These are phyloP conservation scores for Podospora anserina DNA, from an alignment of 495 filamentous ascomycete species.

Conservation along the genomic window DNA sequence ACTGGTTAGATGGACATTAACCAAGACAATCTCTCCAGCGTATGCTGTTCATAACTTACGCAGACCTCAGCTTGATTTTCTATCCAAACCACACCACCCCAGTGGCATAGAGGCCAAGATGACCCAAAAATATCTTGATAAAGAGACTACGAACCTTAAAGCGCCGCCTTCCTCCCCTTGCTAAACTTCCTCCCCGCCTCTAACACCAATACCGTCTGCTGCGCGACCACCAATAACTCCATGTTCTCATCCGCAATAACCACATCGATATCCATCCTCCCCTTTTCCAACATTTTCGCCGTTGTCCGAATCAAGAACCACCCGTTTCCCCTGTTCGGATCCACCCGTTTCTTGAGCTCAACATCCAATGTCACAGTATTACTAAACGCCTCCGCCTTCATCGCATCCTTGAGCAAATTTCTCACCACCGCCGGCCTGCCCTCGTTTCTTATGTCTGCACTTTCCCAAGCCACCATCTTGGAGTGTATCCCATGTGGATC, in stretches of 20 bases:
- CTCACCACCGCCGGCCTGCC: not conserved
- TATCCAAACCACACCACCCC: too few species aligned
- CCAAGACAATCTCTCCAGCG: too few species aligned
- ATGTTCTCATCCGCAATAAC: not conserved
- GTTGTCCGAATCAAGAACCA: not conserved
- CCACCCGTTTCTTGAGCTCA: not conserved
- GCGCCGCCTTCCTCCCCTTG: not conserved
- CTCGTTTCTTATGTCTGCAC: not conserved
- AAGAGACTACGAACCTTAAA: too few species aligned
- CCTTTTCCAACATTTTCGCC: not conserved
- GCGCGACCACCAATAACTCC: not conserved
- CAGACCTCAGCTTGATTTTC: too few species aligned
- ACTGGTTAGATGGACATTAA: too few species aligned
- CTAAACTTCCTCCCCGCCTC: slow-evolving; percentile 1
- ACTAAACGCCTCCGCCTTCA: not conserved
- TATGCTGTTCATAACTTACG: too few species aligned
- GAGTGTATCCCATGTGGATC: not conserved
- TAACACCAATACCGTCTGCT: not conserved
- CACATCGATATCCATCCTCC: not conserved
- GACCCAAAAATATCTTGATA: too few species aligned
- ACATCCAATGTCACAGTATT: not conserved
- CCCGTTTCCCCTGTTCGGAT: not conserved
- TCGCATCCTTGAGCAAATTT: not conserved
- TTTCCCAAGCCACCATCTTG: not conserved
- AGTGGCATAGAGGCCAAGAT: too few species aligned